A percentile compares a stretch with the other conserved stretches of the same genome.
These are phyloP conservation scores for Pseudocercospora pini-densiflorae DNA, from an alignment of 2,329 filamentous ascomycete species.

Conservation along the genomic window DNA sequence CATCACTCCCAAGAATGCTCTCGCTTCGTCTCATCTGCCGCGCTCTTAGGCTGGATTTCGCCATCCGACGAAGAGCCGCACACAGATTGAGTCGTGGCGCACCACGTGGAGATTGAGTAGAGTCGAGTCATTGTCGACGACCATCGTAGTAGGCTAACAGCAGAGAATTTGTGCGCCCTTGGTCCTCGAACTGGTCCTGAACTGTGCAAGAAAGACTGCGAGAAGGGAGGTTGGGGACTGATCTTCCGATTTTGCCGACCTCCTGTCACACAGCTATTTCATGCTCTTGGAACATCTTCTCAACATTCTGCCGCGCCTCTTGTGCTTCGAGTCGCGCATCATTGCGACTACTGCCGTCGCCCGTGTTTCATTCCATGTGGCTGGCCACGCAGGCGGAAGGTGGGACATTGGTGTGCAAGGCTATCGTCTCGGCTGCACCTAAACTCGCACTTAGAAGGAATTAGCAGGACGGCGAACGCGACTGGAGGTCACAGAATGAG, in stretches of 20 bases:
- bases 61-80: background rate
- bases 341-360: background rate
- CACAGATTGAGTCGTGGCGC: background rate
- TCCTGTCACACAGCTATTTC: background rate
- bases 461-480: too few relatives aligned
- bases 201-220: too few relatives aligned
- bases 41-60: background rate
- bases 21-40: background rate
- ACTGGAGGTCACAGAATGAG: too few relatives aligned
- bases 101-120: background rate
- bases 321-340: background rate
- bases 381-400: background rate
- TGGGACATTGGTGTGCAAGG: too few relatives aligned
- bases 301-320: background rate
- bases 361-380: slow-evolving; percentile 1
- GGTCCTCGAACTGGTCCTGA: too few relatives aligned
- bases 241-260: background rate
- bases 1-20: background rate
- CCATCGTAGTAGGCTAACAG: too few relatives aligned
- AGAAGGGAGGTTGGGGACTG: background rate
- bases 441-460: too few relatives aligned
- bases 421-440: too few relatives aligned
- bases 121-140: background rate
- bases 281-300: background rate
- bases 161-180: too few relatives aligned